phyloP scores from a whole-genome alignment of 31 red algal genomes.

The Endocladia muricata region DNA sequence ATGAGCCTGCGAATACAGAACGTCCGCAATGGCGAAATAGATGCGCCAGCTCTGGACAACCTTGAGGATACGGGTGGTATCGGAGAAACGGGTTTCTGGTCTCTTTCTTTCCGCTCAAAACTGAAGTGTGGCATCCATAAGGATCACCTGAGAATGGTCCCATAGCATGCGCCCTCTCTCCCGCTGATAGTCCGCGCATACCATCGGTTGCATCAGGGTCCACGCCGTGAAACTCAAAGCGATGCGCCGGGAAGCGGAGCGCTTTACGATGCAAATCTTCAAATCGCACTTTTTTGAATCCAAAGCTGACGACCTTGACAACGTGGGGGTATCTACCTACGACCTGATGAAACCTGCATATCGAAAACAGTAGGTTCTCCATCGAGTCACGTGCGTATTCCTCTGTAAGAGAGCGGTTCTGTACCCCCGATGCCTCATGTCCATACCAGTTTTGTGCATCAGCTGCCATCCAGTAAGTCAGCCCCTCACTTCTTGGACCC shows the following conservation, averaged over 20 bases:
- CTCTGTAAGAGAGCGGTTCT: constrained; percentile 64
- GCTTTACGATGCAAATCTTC: constrained; percentile 66
- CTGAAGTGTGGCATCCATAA: constrained; percentile 67
- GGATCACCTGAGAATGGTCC: constrained; percentile 73
- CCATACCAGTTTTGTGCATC: constrained; percentile 15
- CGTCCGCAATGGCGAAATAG: constrained; percentile 75
- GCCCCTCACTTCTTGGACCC: constrained; percentile 76
- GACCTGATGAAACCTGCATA: constrained; percentile 88
- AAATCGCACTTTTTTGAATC: constrained; percentile 79
- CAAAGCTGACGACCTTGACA: constrained; percentile 83
- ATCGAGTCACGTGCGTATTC: constrained; percentile 85
- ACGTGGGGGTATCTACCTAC: constrained; percentile 70
- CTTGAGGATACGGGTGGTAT: constrained; percentile 83
- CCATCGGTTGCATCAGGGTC: constrained; percentile 54
- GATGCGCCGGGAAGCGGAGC: constrained; percentile 64
- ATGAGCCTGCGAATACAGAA: constrained; percentile 44
- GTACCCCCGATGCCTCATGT: constrained; percentile 14
- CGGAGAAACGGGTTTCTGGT: constrained; percentile 75
- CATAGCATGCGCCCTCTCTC: constrained; percentile 25
- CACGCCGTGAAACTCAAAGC: constrained; percentile 68
- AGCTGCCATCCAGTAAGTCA: constrained; percentile 77
- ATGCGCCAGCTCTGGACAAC: constrained; percentile 65
- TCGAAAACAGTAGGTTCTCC: constrained; percentile 90
- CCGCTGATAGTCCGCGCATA: constrained; percentile 26
- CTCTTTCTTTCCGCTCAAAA: constrained; percentile 55